Base-by-base conservation (phyloP, 2,329 filamentous ascomycete species). In the Teratosphaeria zuluensis region DNA sequence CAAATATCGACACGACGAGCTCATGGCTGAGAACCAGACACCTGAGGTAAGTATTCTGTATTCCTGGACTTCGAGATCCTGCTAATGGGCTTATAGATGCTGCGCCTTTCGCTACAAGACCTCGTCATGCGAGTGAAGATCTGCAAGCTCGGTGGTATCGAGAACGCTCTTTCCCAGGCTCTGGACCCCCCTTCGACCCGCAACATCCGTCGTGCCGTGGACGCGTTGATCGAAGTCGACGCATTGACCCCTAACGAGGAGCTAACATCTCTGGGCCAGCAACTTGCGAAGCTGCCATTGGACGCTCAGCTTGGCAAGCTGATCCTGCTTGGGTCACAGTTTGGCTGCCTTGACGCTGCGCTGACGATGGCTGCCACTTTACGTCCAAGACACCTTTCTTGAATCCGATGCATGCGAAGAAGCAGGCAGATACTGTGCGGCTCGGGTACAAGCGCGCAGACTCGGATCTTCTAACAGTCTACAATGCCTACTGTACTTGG, bases 251-350 rank as follows among this genome's bases (percentile, higher is more conserved):
- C 83, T 11, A 76, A 79, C 2, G 94, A 99, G 73, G 89, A 92
- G 56, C 77, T 99, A 51, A 99, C 94, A 0, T 84, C 90, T 1
- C 80, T 99, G 16, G 94, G 94, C 4, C 80, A 85, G 51, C 92
- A 96, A 70, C 81, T 99, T 32, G 92, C 94, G 1, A 88, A 90
- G 62, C 75, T 99, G 7, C 94, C 94, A 1, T 77, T 99, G 1
- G 94, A 99, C 70, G 92, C 96, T 11, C 95, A 96, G 72, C 80
- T 99, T 1, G 92, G 92, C 19, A 99, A 99, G 72, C 81, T 99
- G 42, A 90, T 96, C 53, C 80, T 99, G 4, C 81, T 95, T 38
- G 90, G 91, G 0, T 85, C 86, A 4, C 84, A 95, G 46, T 96
- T 96, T 76, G 88, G 87, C 68, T 97, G 92, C 68, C 80, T 97